Evolutionary conservation across 2,329 filamentous ascomycete genomes (phyloP).

Genomic region (Thermothelomyces thermophilus): DNA sequence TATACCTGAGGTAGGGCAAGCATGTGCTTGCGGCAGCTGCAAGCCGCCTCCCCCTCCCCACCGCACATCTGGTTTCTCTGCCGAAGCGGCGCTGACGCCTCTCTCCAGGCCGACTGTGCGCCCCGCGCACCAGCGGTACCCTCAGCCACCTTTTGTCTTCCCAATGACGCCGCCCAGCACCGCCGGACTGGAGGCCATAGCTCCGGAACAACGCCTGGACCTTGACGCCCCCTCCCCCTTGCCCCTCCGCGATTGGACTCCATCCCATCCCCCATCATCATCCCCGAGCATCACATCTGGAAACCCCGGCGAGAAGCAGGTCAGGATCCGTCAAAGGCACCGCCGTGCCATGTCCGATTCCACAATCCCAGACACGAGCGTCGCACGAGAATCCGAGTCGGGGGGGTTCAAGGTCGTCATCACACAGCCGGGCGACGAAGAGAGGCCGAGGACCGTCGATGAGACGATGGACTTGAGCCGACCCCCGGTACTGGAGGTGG

Average conservation of each 20-base stretch:
- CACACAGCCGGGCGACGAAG: conserved; percentile 58
- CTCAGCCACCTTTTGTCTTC: conserved; percentile 55
- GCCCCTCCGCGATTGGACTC: conserved; percentile 38
- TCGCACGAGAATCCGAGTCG: conserved; percentile 48
- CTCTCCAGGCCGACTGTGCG: conserved; percentile 51
- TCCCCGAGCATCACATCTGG: conserved; percentile 31
- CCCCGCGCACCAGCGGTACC: conserved; percentile 54
- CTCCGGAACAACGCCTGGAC: conserved; percentile 28
- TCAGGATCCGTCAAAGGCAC: conserved; percentile 36
- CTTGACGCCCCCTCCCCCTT: conserved; percentile 25
- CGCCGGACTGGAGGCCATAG: conserved; percentile 46
- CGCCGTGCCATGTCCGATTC: conserved; percentile 70
- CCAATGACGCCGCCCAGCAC: conserved; percentile 55
- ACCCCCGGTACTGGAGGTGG: conserved; percentile 58
- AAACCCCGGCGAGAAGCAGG: conserved; percentile 30
- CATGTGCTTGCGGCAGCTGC: not conserved
- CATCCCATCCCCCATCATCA: conserved; percentile 35
- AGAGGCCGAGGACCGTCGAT: conserved; percentile 57
- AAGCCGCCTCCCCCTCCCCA: not conserved
- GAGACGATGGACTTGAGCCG: conserved; percentile 40
- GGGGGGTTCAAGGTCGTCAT: conserved; percentile 77
- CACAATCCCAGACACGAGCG: conserved; percentile 59
- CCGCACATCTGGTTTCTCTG: not conserved
- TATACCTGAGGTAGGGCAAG: conserved; percentile 62
- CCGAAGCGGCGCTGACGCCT: conserved; percentile 17